Evolutionary conservation across 441 rosid species (phyloP).

Genomic region (Oxalis stricta): DNA sequence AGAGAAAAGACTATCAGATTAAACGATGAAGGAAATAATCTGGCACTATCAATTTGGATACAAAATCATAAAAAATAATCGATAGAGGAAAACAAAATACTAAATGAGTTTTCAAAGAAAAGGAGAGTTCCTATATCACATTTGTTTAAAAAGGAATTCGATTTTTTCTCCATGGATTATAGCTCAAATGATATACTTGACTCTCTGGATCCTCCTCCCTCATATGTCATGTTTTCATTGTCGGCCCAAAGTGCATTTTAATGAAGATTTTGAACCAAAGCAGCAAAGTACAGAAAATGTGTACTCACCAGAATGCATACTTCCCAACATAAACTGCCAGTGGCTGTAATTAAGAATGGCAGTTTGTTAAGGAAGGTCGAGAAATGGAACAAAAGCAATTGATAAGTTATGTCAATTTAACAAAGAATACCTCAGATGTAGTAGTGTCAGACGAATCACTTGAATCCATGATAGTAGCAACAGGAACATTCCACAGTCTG

Average conservation of each 20-base stretch:
- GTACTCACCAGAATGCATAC: conserved; percentile 63
- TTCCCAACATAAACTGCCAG: conserved; percentile 60
- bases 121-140: no score
- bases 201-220: no score
- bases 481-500: conserved; percentile 88
- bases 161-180: no score
- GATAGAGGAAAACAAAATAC: no score
- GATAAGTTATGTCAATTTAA: neutral
- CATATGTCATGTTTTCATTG: no score
- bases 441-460: conserved; percentile 25
- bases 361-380: conserved; percentile 9
- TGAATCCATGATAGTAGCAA: conserved; percentile 40
- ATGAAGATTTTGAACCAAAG: no score
- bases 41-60: neutral
- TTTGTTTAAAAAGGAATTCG: no score
- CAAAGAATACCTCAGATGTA: conserved; percentile 34
- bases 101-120: no score
- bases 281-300: no score
- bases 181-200: no score
- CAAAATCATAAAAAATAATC: neutral
- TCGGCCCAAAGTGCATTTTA: no score
- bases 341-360: conserved; percentile 32
- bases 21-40: neutral
- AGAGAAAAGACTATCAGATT: neutral
- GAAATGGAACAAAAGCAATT: neutral